Evolutionary conservation across 306 rosid species (phyloP).

Genomic region (Aeschynomene evenia): DNA sequence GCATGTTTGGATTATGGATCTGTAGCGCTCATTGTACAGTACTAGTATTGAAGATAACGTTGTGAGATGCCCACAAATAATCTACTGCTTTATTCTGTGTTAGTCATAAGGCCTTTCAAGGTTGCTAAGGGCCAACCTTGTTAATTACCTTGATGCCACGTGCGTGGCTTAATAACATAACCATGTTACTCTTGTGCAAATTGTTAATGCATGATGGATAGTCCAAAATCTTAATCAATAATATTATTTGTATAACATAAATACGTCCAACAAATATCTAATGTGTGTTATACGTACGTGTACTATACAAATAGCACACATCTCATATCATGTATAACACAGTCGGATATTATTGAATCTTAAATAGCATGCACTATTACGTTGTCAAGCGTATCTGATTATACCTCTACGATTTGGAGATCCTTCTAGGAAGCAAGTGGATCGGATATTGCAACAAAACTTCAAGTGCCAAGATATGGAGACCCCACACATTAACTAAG

Average conservation of each 20-base stretch:
- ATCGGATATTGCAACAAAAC: background rate
- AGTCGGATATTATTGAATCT: no score
- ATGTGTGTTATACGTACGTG: no score
- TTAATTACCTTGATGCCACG: background rate
- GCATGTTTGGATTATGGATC: background rate
- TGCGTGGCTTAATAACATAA: background rate
- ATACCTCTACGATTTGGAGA: background rate
- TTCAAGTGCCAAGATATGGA: conserved; percentile 16
- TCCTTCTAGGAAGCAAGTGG: background rate
- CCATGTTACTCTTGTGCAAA: background rate
- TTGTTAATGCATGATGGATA: background rate
- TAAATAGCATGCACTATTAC: no score
- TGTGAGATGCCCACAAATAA: conserved; percentile 22
- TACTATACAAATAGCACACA: no score
- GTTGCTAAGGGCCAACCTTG: conserved; percentile 10
- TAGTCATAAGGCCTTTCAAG: background rate
- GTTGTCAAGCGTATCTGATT: background rate
- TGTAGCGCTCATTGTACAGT: background rate
- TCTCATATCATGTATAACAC: no score
- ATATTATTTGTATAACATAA: no score
- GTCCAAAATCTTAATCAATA: background rate
- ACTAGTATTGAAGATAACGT: conserved; percentile 17
- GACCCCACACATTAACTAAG: conserved; percentile 6
- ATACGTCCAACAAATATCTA: no score
- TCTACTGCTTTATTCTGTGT: conserved; percentile 11